Base-by-base conservation (phyloP, 495 filamentous ascomycete genomes). In the Podospora anserina region DNA sequence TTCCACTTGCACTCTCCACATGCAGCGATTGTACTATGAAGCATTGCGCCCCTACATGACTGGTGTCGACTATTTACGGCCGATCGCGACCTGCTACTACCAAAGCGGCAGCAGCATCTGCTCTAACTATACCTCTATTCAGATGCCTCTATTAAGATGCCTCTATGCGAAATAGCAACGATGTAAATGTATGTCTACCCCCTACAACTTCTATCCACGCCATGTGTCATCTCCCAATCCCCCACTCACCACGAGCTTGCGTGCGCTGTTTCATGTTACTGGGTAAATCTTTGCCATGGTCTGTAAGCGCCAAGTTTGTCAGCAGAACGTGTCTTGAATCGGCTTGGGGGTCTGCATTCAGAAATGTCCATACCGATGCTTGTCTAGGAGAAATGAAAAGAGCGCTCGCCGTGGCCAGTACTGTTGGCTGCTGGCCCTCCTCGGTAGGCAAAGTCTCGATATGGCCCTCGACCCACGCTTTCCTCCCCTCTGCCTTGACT, bases 401-500 rank as follows among this genome's bases (percentile, higher is more conserved):
- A 2, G 91, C 93, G 75, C 89, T 90, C 15, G 76, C 77, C 55
- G 76, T 78, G 23, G 75, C 77, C 62, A 79, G 62, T 13, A 79
- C 61, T 9, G 68, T 71, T 15, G 77, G 77, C 66, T 73, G 49
- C 55, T 79, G 67, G 70, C 81, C 61, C 80, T 82, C 53, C 69
- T 78, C 70, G 2, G 67, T 69, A 16, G 88, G 87, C 15, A 97
- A 82, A 26, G 92, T 90, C 85, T 97, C 94, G 72, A 99, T 91
- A 70, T 88, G 87, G 23, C 92, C 96, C 79, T 93, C 89, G 5
- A 97, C 94, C 94, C 94, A 99, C 23, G 94, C 95, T 79, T 99
- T 99, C 69, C 95, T 85, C 5, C 95, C 96, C 76, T 98, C 94
- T 9, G 93, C 91, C 82, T 91, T 96, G 23, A 87, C 87, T 19